These are phyloP conservation scores for Salisapilia sapeloensis DNA, from an alignment of 352 stramenopile genomes.

Conservation along the genomic window DNA sequence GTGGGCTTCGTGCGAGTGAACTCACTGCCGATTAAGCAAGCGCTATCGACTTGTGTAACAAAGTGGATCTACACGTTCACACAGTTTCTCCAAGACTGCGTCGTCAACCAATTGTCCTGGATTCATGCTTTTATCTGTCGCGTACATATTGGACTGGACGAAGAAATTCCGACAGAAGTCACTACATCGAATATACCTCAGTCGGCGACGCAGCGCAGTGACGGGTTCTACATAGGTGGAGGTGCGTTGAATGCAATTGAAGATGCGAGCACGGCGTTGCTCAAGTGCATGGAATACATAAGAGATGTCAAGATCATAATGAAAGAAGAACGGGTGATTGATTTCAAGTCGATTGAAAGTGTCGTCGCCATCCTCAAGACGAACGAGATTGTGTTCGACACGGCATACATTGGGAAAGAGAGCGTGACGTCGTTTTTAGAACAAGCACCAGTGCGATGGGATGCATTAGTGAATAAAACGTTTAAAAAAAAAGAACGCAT, in stretches of 20 bases:
- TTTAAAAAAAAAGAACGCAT: conserved; percentile 88
- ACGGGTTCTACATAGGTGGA: not conserved
- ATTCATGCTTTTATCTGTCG: conserved; percentile 77
- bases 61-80: conserved; percentile 93
- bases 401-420: conserved; percentile 71
- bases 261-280: conserved; percentile 32
- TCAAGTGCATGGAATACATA: conserved; percentile 82
- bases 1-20: conserved; percentile 88
- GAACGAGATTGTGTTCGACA: conserved; percentile 81
- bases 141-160: conserved; percentile 63
- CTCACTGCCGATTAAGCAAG: conserved; percentile 88
- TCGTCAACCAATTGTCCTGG: conserved; percentile 68
- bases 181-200: too few species aligned
- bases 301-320: conserved; percentile 75
- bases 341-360: conserved; percentile 58
- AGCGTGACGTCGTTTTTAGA: conserved; percentile 78
- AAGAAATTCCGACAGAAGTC: too few species aligned
- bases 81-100: conserved; percentile 82
- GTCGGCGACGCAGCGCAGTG: not conserved
- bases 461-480: conserved; percentile 87
- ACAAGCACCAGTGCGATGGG: conserved; percentile 78
- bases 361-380: conserved; percentile 71
- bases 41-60: conserved; percentile 86
- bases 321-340: conserved; percentile 54
- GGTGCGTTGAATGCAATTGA: conserved; percentile 18